Conservation (phyloP, 805 yeast genomes). For the Ogataea trehalophila region DNA sequence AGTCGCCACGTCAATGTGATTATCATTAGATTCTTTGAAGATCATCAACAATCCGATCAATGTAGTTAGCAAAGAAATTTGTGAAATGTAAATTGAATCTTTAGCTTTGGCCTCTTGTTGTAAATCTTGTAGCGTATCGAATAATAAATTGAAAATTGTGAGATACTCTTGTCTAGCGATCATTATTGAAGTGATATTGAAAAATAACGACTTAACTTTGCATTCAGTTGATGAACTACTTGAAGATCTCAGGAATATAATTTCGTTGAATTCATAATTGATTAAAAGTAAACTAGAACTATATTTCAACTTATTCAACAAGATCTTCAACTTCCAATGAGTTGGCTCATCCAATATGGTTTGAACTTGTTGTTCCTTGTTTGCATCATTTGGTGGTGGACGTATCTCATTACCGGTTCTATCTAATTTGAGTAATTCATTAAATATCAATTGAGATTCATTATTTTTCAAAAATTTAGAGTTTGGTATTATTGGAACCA, state of each 20-base stretch:
- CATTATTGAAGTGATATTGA: constrained; percentile 20
- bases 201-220: constrained; percentile 36
- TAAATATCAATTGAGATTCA: constrained; percentile 19
- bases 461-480: constrained; percentile 26
- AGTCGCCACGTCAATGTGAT: neutral
- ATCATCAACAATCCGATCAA: constrained; percentile 16
- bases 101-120: neutral
- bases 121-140: constrained; percentile 9
- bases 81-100: constrained; percentile 4
- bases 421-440: constrained; percentile 21
- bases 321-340: constrained; percentile 20
- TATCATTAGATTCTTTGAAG: constrained; percentile 9
- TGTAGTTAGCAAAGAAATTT: constrained; percentile 9
- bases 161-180: constrained; percentile 25
- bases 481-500: constrained; percentile 22
- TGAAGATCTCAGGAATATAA: constrained; percentile 29
- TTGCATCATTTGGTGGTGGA: neutral
- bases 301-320: constrained; percentile 38
- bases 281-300: constrained; percentile 38
- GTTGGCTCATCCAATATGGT: constrained; percentile 8
- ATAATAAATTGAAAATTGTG: constrained; percentile 20
- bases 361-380: constrained; percentile 12
- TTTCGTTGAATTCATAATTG: constrained; percentile 40
- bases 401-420: neutral
- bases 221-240: constrained; percentile 36